A percentile compares a stretch with the other conserved stretches of the same genome.
Conservation (phyloP, 2,329 filamentous ascomycete species). For the Rhynchosporium secalis region DNA sequence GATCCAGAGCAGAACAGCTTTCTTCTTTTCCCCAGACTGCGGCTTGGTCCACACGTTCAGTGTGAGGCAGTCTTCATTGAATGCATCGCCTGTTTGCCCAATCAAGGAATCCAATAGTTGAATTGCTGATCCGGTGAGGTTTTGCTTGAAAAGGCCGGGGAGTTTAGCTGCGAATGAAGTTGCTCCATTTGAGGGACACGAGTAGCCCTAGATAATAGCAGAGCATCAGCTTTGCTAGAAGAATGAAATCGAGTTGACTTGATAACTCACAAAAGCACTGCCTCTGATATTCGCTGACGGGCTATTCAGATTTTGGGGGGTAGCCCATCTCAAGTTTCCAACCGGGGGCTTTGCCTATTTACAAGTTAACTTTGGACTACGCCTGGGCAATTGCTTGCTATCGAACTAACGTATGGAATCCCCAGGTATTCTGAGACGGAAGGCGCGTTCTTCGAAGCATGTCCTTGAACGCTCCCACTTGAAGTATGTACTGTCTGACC, state of each 20-base stretch:
- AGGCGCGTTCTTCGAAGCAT: slow-evolving; percentile 23
- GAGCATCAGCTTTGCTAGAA: not conserved
- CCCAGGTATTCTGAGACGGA: slow-evolving; percentile 41
- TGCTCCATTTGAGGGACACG: slow-evolving; percentile 16
- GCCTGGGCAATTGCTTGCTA: not conserved
- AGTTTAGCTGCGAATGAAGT: not conserved
- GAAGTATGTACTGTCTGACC: slow-evolving; percentile 22
- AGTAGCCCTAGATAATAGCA: slow-evolving; percentile 10
- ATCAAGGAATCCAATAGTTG: slow-evolving; percentile 14
- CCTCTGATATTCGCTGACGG: slow-evolving; percentile 21
- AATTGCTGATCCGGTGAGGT: slow-evolving; percentile 2
- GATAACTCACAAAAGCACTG: slow-evolving; percentile 20
- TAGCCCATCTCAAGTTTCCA: slow-evolving; percentile 42
- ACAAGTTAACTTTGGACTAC: not conserved
- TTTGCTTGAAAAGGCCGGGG: slow-evolving; percentile 1
- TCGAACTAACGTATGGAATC: slow-evolving; percentile 39
- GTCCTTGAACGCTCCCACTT: slow-evolving; percentile 30
- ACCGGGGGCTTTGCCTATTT: slow-evolving; percentile 40
- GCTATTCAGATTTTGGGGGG: slow-evolving; percentile 32
- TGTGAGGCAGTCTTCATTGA: slow-evolving; percentile 41
- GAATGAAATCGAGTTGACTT: too few species aligned
- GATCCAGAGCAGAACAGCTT: slow-evolving; percentile 48
- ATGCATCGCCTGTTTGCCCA: slow-evolving; percentile 7
- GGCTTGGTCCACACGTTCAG: slow-evolving; percentile 42
- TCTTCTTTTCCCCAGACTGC: slow-evolving; percentile 37